phyloP scores from a whole-genome alignment of 495 filamentous ascomycete genomes.

The Symbiotaphrina buchneri region DNA sequence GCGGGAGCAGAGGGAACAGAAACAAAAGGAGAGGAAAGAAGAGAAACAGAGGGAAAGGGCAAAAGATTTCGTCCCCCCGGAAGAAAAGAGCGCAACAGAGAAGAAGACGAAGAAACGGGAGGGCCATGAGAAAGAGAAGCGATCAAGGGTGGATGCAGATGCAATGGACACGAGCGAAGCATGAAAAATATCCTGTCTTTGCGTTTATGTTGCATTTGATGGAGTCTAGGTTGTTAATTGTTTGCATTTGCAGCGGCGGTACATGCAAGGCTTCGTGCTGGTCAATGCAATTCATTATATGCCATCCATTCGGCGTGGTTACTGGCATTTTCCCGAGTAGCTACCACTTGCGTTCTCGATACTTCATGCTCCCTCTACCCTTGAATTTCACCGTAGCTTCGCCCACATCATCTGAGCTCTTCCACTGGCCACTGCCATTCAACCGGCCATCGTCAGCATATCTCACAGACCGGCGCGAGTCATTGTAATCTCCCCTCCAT shows the following conservation, averaged over 20 bases:
- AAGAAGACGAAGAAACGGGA: slow-evolving; percentile 15
- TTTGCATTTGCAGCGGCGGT: no score
- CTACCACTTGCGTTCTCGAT: slow-evolving; percentile 33
- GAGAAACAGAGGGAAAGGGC: slow-evolving; percentile 74
- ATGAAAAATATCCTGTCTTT: no score
- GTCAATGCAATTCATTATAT: no score
- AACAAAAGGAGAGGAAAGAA: slow-evolving; percentile 61
- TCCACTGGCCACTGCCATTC: slow-evolving; percentile 2
- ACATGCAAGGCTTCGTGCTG: no score
- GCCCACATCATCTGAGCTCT: slow-evolving; percentile 5
- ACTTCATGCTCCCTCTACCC: slow-evolving; percentile 39
- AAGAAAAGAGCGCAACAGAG: slow-evolving; percentile 44
- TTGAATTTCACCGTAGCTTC: slow-evolving; percentile 18
- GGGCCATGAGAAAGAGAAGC: neutral
- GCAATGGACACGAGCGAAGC: no score
- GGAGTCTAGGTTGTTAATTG: no score
- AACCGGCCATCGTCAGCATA: slow-evolving; percentile 6
- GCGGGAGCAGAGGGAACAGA: slow-evolving; percentile 57
- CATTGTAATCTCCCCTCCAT: neutral
- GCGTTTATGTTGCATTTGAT: no score
- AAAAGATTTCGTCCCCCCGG: slow-evolving; percentile 67
- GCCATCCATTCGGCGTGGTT: no score
- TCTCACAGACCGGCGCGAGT: neutral
- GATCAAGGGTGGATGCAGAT: no score
- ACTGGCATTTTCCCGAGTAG: neutral